Conservation (phyloP, 331 rosid genomes). For the Quercus lobata region DNA sequence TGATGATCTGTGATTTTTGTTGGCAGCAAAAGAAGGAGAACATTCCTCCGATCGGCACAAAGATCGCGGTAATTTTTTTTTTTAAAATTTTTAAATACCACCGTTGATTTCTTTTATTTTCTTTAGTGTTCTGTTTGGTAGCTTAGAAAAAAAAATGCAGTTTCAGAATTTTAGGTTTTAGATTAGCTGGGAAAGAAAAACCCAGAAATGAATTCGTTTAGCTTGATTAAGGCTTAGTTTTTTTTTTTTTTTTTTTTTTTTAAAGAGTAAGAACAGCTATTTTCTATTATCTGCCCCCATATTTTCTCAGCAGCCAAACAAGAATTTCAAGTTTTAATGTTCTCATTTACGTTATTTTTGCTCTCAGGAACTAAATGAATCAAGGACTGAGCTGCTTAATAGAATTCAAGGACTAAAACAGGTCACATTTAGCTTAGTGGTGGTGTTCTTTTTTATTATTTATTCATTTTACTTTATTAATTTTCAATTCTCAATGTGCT, state of each 20-base stretch:
- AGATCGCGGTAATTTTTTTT: constrained; percentile 50
- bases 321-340: not conserved
- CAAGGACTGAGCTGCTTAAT: constrained; percentile 75
- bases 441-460: not conserved
- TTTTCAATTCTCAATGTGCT: not conserved
- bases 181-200: too few relatives aligned
- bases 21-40: constrained; percentile 84
- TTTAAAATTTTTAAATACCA: not conserved
- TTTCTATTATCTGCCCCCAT: too few relatives aligned
- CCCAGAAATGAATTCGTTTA: too few relatives aligned
- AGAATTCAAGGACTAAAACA: constrained; percentile 84
- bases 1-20: not conserved
- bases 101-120: not conserved
- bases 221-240: too few relatives aligned
- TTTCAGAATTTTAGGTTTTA: not conserved
- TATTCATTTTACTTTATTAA: not conserved
- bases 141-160: not conserved
- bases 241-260: too few relatives aligned
- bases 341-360: constrained; percentile 8
- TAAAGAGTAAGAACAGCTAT: too few relatives aligned
- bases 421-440: constrained; percentile 26
- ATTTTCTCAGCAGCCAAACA: not conserved
- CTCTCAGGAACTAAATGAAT: constrained; percentile 81
- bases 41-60: constrained; percentile 55
- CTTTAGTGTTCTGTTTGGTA: constrained; percentile 1